These are phyloP conservation scores for Besnoitia besnoiti DNA, from an alignment of 169 alveolate genomes.

Conservation along the genomic window DNA sequence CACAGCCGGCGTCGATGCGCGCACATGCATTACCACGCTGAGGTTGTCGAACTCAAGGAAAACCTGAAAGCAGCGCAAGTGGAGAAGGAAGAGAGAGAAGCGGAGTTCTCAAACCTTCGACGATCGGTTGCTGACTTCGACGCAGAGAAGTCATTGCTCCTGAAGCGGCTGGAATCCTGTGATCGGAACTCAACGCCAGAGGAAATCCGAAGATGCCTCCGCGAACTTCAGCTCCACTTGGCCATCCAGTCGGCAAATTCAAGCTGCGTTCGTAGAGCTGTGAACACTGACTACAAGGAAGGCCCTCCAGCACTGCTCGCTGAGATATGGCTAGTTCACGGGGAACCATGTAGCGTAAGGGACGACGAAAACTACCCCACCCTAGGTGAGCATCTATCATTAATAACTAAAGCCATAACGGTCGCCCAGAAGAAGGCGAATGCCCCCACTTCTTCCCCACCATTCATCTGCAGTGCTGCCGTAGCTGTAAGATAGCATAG, in stretches of 20 bases:
- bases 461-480: too few relatives aligned
- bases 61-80: background rate
- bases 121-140: conserved; percentile 32
- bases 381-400: background rate
- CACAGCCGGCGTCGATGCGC: conserved; percentile 30
- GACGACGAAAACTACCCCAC: conserved; percentile 12
- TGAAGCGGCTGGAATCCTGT: conserved; percentile 28
- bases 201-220: background rate
- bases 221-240: conserved; percentile 20
- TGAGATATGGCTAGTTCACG: conserved; percentile 27
- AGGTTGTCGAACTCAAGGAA: conserved; percentile 5
- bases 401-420: too few relatives aligned
- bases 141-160: background rate
- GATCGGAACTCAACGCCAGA: conserved; percentile 1
- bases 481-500: too few relatives aligned
- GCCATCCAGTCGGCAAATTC: conserved; percentile 30
- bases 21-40: background rate
- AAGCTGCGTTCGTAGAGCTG: background rate
- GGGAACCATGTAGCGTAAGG: background rate
- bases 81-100: conserved; percentile 2
- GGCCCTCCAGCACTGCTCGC: conserved; percentile 49
- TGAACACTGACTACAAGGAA: background rate
- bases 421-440: too few relatives aligned
- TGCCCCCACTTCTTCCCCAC: too few relatives aligned
- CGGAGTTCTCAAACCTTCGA: background rate